Evolutionary conservation across 1,284 basidiomycete genomes (phyloP), one percentile per base, ranked within the genome.

Genomic region (Ustilago xerochloae): DNA sequence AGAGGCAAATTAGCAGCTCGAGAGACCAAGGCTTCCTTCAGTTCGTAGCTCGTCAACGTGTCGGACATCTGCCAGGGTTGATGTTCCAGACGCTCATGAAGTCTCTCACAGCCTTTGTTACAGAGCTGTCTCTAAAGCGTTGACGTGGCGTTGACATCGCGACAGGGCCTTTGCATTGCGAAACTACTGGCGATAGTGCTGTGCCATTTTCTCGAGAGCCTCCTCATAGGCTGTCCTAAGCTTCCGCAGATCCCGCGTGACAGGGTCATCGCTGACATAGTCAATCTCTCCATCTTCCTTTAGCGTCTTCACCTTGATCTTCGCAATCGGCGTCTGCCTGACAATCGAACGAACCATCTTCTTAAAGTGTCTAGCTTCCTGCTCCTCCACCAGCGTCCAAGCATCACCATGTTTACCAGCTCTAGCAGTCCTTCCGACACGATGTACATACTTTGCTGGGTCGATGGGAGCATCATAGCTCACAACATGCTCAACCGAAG

Each of bases 391-490:
- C 68, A 99, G 86, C 3, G 92, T 93, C 94, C 94, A 99, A 0
- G 94, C 94, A 68, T 92, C 89, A 4, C 96, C 96, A 13, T 86
- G 85, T 46, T 92, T 88, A 1, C 94, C 94, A 2, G 96, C 96
- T 63, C 96, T 89, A 4, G 96, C 96, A 1, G 96, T 98, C 38
- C 96, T 88, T 18, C 96, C 96, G 0, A 94, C 94, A 48, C 96
- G 91, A 84, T 99, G 96, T 18, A 99, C 93, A 81, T 99, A 98
- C 85, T 98, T 98, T 51, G 93, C 90, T 89, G 97, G 93, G 82
- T 98, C 96, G n/a, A 97, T 89, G 1, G 96, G 95, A 3, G 90
- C 90, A 84, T 98, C 96, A 85, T 98, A 98, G 72, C 90, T 94
- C 38, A 99, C 89, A 29, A 98, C 96, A 85, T 97, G 92, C 12